phyloP scores from a whole-genome alignment of 176 grass and related monocot species.

The Carex kokanica region DNA sequence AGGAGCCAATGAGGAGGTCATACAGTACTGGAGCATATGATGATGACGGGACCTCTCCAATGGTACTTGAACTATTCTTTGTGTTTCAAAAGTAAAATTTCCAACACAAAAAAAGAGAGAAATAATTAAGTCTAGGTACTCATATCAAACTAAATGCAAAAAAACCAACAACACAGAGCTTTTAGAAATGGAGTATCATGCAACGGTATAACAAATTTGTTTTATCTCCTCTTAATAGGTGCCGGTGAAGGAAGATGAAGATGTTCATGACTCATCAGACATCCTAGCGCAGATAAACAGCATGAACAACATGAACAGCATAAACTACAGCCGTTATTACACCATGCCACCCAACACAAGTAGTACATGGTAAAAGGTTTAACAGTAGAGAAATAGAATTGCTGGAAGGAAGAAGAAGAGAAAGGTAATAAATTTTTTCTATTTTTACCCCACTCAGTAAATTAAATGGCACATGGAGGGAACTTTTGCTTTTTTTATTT shows the following conservation, averaged over 20 bases:
- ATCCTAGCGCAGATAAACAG: conserved; percentile 53
- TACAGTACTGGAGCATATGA: conserved; percentile 54
- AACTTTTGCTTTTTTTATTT: conserved; percentile 2
- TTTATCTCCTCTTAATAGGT: conserved; percentile 38
- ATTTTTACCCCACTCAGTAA: background rate
- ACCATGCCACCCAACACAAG: background rate
- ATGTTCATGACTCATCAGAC: conserved; percentile 50
- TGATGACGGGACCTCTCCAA: conserved; percentile 54
- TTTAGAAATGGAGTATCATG: background rate
- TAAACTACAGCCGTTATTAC: conserved; percentile 37
- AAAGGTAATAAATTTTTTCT: background rate
- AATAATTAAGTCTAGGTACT: background rate
- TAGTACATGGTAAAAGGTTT: conserved; percentile 3
- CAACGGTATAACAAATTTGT: background rate
- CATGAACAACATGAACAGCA: background rate
- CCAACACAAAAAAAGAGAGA: background rate
- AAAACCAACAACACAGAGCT: background rate
- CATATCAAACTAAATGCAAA: background rate
- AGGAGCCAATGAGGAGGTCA: conserved; percentile 49
- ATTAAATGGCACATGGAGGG: background rate
- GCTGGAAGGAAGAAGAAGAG: background rate
- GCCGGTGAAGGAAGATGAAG: conserved; percentile 60
- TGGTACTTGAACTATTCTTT: background rate
- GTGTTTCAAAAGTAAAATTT: background rate
- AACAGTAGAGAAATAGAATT: no score